phyloP scores from a whole-genome alignment of 2,329 filamentous ascomycete species.

The Penicillium sp. region DNA sequence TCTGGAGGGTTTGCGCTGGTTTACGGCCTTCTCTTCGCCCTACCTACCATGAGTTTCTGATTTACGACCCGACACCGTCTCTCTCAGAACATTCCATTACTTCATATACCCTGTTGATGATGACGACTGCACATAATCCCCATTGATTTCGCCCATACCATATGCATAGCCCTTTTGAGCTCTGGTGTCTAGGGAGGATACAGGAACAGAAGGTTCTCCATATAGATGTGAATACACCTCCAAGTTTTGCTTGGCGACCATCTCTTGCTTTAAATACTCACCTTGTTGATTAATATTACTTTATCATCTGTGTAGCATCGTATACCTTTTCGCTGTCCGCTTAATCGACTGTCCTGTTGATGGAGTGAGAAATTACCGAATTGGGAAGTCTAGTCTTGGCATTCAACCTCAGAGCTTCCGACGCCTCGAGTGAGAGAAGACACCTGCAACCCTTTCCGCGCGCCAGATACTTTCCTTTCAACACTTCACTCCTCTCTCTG shows the following conservation, averaged over 20 bases:
- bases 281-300: not conserved
- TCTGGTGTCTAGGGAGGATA: conserved; percentile 17
- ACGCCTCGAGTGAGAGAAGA: conserved; percentile 3
- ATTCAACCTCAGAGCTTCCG: conserved; percentile 22
- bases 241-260: conserved; percentile 5
- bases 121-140: conserved; percentile 29
- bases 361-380: conserved; percentile 22
- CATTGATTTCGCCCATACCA: conserved; percentile 17
- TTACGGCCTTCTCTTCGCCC: not conserved
- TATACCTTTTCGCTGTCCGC: not conserved
- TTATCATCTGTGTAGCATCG: not conserved
- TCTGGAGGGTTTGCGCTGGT: not conserved
- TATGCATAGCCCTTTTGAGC: conserved; percentile 24
- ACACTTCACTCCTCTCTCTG: not conserved
- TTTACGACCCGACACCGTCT: conserved; percentile 21
- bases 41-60: conserved; percentile 17
- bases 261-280: conserved; percentile 1
- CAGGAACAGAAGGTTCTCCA: conserved; percentile 12
- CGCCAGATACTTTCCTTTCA: not conserved
- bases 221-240: conserved; percentile 23
- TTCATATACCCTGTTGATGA: conserved; percentile 29
- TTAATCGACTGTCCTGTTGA: not conserved
- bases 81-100: conserved; percentile 18
- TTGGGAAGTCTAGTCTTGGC: conserved; percentile 25
- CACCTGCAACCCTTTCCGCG: not conserved